Evolutionary conservation across 345 rosid species (phyloP).

Genomic region (Syzygium oleosum): DNA sequence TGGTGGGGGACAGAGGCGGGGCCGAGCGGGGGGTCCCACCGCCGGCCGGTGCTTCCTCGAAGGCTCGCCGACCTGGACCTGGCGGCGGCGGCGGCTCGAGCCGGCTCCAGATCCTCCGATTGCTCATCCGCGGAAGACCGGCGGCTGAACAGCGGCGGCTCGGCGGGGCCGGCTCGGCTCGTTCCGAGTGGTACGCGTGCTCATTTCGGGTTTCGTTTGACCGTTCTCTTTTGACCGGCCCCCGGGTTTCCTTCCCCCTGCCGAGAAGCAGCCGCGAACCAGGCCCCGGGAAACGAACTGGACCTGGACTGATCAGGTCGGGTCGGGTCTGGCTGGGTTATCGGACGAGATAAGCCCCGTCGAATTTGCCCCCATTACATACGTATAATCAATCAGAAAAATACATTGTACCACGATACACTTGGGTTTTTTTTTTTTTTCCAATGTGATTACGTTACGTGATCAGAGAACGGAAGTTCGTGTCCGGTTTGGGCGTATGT

Average conservation of each 20-base stretch:
- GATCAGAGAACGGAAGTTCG: too few species aligned
- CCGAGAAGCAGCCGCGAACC: background rate
- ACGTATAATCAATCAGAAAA: background rate
- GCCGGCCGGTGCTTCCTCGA: background rate
- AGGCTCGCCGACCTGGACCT: background rate
- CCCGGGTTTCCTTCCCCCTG: background rate
- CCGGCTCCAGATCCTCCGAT: background rate
- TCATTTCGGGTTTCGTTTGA: background rate
- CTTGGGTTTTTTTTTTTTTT: background rate
- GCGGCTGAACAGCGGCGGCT: background rate
- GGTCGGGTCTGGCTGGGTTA: background rate
- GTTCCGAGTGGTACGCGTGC: background rate
- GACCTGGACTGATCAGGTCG: background rate
- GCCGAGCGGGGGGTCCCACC: background rate
- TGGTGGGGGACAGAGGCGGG: background rate
- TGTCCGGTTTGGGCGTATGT: background rate
- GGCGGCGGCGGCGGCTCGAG: background rate
- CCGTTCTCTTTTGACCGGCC: background rate
- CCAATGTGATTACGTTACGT: too few species aligned
- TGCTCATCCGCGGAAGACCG: background rate
- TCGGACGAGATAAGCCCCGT: background rate
- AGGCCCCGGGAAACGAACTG: background rate
- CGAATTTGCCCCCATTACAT: background rate
- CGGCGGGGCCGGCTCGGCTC: background rate
- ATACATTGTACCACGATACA: background rate